Percentiles rank a stretch among this genome's conserved stretches.
These are phyloP conservation scores for Suhomyces canberraensis DNA, from an alignment of 805 yeast species.

Conservation along the genomic window DNA sequence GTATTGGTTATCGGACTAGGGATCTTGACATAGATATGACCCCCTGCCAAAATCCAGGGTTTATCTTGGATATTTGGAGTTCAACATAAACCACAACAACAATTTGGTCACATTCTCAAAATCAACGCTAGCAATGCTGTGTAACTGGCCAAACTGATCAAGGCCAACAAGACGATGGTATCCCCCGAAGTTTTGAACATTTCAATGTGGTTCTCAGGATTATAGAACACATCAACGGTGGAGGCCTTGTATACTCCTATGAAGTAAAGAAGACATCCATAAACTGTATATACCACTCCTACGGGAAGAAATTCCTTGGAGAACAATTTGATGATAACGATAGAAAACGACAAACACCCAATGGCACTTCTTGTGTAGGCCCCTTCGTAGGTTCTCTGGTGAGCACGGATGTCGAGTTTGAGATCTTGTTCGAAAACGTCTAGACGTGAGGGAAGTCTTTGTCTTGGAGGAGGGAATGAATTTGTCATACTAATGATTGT, in stretches of 20 bases:
- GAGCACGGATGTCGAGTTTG: conserved; percentile 58
- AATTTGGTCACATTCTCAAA: conserved; percentile 37
- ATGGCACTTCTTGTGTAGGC: conserved; percentile 75
- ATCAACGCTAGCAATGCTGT: conserved; percentile 50
- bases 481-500: too few relatives aligned
- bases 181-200: conserved; percentile 62
- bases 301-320: conserved; percentile 60
- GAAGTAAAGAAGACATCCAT: conserved; percentile 46
- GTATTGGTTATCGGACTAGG: conserved; percentile 80
- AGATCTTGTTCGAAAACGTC: conserved; percentile 38
- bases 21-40: conserved; percentile 42
- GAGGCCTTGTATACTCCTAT: conserved; percentile 37
- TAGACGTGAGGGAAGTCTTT: conserved; percentile 30
- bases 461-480: conserved; percentile 8
- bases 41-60: too few relatives aligned
- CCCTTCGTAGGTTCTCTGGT: conserved; percentile 82
- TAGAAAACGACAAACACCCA: conserved; percentile 62
- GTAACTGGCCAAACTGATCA: conserved; percentile 51
- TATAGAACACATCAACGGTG: conserved; percentile 35
- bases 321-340: conserved; percentile 63
- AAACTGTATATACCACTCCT: conserved; percentile 62
- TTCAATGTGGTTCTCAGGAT: conserved; percentile 32
- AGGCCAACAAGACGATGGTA: conserved; percentile 49
- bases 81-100: too few relatives aligned
- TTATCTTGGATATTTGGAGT: too few relatives aligned